Percentiles rank a stretch among this genome's conserved stretches.
These are phyloP conservation scores for Axilococcus clingmanii DNA, from an alignment of 139 green algal genomes.

Conservation along the genomic window DNA sequence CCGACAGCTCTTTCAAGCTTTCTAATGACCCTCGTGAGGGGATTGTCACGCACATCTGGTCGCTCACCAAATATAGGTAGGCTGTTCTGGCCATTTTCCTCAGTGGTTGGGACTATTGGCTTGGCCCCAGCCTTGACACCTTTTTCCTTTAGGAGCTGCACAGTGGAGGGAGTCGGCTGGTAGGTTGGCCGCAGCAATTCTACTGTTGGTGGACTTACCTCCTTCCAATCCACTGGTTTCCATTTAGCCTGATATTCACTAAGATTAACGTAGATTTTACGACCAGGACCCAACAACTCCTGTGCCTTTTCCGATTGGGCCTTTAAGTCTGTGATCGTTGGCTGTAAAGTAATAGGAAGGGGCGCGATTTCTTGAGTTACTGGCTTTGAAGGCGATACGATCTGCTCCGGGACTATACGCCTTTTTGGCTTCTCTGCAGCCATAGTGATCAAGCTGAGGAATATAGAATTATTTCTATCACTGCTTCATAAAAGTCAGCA, in stretches of 20 bases:
- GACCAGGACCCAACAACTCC: conserved; percentile 8
- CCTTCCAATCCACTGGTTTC: conserved; percentile 13
- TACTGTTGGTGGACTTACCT: conserved; percentile 10
- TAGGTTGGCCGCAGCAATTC: too few relatives aligned
- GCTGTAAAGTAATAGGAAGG: not conserved
- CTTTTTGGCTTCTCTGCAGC: conserved; percentile 1
- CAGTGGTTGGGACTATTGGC: not conserved
- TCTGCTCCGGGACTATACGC: conserved; percentile 22
- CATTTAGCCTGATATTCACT: conserved; percentile 1
- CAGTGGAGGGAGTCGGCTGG: too few relatives aligned
- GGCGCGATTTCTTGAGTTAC: conserved; percentile 2
- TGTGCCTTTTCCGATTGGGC: conserved; percentile 2
- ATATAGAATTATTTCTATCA: not conserved
- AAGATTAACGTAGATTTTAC: conserved; percentile 13
- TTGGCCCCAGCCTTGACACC: not conserved
- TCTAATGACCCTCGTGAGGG: not conserved
- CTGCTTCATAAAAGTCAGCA: too few relatives aligned
- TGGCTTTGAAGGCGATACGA: conserved; percentile 2
- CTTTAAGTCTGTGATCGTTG: conserved; percentile 7
- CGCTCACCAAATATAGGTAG: too few relatives aligned
- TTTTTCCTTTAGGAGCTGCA: not conserved
- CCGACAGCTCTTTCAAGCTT: not conserved
- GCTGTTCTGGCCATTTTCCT: not conserved
- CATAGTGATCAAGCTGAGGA: not conserved
- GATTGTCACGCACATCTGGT: not conserved